phyloP scores from a whole-genome alignment of 2,329 filamentous ascomycete genomes.

The Lachnellula subtilissima region DNA sequence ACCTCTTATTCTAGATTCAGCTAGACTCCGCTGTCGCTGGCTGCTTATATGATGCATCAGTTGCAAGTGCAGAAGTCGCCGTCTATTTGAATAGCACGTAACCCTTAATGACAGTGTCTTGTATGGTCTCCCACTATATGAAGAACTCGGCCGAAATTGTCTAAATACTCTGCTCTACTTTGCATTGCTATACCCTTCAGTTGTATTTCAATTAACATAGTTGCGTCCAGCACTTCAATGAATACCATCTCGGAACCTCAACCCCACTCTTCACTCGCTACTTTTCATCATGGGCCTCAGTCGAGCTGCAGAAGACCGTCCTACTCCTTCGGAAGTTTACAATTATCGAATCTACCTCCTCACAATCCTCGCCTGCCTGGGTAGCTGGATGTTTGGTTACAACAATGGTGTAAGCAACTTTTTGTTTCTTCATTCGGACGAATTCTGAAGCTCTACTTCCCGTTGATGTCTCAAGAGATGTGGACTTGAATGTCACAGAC shows the following conservation, averaged over 20 bases:
- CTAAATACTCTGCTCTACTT: neutral
- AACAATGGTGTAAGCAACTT: constrained; percentile 13
- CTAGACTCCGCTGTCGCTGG: constrained; percentile 4
- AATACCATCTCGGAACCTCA: neutral
- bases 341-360: constrained; percentile 23
- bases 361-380: constrained; percentile 18
- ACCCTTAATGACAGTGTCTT: neutral
- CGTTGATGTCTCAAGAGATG: too few relatives aligned
- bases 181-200: neutral
- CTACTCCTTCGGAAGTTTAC: constrained; percentile 24
- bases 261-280: neutral
- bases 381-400: constrained; percentile 24
- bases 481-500: too few relatives aligned
- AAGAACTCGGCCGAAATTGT: neutral
- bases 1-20: neutral
- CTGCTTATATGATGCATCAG: neutral
- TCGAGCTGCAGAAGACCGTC: constrained; percentile 24
- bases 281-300: constrained; percentile 16
- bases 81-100: neutral
- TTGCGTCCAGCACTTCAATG: constrained; percentile 1
- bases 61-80: neutral
- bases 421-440: too few relatives aligned
- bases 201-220: constrained; percentile 2
- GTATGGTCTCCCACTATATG: neutral
- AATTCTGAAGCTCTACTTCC: too few relatives aligned